phyloP scores from a whole-genome alignment of 345 rosid species.

The Gossypioides kirkii region DNA sequence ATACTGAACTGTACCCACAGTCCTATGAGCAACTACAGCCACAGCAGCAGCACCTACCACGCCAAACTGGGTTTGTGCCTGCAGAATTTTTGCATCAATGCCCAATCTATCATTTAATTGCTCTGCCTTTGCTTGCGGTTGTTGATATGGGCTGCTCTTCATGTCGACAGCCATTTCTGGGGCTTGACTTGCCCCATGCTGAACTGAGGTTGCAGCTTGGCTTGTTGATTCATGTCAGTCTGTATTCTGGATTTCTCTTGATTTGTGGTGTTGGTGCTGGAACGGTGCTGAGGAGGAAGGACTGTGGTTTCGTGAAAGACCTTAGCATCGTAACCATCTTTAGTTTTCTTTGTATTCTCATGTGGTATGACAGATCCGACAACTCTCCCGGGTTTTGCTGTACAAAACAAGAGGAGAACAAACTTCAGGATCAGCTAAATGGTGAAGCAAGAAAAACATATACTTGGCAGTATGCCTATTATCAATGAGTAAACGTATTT shows the following conservation, averaged over 20 bases:
- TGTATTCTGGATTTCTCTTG: constrained; percentile 39
- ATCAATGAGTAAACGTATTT: not conserved
- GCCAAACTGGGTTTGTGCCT: constrained; percentile 84
- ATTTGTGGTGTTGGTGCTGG: constrained; percentile 31
- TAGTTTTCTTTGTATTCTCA: constrained; percentile 48
- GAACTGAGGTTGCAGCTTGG: constrained; percentile 33
- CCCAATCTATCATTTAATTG: constrained; percentile 52
- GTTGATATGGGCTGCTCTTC: constrained; percentile 62
- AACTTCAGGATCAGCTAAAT: not conserved
- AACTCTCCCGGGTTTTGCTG: constrained; percentile 86
- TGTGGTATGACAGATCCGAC: constrained; percentile 58
- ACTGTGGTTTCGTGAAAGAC: constrained; percentile 38
- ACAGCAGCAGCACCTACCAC: constrained; percentile 74
- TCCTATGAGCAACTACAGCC: constrained; percentile 79
- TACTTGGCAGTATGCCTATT: not conserved
- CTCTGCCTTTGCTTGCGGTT: constrained; percentile 47
- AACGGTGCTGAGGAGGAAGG: constrained; percentile 52
- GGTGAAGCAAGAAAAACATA: not conserved
- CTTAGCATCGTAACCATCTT: constrained; percentile 47
- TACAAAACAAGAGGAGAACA: not conserved
- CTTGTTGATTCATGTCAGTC: constrained; percentile 23
- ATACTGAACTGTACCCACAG: constrained; percentile 45
- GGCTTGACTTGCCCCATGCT: constrained; percentile 31
- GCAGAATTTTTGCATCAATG: constrained; percentile 76
- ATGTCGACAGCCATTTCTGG: constrained; percentile 29